Evolutionary conservation across 768 basidiomycete species (phyloP).

Genomic region (Mycena polygramma): DNA sequence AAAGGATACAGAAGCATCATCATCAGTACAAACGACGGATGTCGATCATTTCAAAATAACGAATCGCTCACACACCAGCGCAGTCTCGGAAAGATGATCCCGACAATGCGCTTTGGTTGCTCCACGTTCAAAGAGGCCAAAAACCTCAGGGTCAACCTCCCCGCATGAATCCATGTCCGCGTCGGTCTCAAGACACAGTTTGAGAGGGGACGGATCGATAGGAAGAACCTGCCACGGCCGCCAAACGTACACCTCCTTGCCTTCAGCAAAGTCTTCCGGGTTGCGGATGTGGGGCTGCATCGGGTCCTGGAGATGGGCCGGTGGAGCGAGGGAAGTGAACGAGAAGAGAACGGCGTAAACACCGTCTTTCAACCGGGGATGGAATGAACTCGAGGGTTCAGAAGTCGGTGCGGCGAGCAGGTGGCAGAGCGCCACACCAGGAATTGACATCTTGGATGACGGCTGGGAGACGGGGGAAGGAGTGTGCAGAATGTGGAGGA

Average conservation of each 20-base stretch:
- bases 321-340: constrained; percentile 45
- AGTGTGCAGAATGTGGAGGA: constrained; percentile 57
- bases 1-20: constrained; percentile 2
- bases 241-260: constrained; percentile 60
- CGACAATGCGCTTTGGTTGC: constrained; percentile 13
- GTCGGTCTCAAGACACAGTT: constrained; percentile 5
- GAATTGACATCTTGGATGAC: constrained; percentile 43
- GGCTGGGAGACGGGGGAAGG: constrained; percentile 40
- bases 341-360: constrained; percentile 50
- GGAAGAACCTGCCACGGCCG: constrained; percentile 60
- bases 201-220: constrained; percentile 31
- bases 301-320: constrained; percentile 33
- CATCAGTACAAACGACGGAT: neutral
- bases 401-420: constrained; percentile 39
- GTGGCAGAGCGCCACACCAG: constrained; percentile 60
- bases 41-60: constrained; percentile 29
- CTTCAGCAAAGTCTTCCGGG: constrained; percentile 54
- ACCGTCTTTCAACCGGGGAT: constrained; percentile 44
- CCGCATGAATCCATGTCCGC: neutral
- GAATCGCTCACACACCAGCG: constrained; percentile 37
- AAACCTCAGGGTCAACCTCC: constrained; percentile 16
- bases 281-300: constrained; percentile 47
- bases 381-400: constrained; percentile 35
- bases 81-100: constrained; percentile 25
- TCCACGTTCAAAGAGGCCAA: constrained; percentile 27